Conservation (phyloP, 2,329 filamentous ascomycete genomes). For the Aurifilum marmelostoma region DNA sequence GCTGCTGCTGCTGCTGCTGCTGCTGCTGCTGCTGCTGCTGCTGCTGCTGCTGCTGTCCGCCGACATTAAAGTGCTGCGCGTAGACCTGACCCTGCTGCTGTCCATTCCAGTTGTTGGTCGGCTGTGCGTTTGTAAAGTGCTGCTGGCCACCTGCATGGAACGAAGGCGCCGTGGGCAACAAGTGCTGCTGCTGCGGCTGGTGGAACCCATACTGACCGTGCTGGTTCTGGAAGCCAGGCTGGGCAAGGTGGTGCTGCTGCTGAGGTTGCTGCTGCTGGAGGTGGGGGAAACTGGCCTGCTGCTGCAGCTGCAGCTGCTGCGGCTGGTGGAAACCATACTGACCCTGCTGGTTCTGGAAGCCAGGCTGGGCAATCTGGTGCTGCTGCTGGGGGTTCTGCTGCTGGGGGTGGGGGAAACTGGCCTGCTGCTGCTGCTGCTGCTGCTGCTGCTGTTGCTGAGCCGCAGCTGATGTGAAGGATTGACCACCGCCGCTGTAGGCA, state of each 20-base stretch:
- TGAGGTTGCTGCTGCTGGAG: no score
- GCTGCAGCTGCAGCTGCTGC: background rate
- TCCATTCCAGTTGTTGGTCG: background rate
- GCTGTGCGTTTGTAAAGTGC: background rate
- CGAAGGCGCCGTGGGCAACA: background rate
- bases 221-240: no score
- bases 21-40: background rate
- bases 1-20: no score
- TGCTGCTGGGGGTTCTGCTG: no score
- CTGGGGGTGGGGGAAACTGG: no score
- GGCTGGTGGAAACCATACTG: no score
- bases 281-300: no score
- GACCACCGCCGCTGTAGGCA: background rate
- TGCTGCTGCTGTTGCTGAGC: background rate
- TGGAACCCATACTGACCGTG: no score
- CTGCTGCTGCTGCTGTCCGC: background rate
- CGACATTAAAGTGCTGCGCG: background rate
- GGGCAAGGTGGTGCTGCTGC: no score
- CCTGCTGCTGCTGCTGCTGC: background rate
- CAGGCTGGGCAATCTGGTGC: no score
- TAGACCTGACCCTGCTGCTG: background rate
- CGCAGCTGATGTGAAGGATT: background rate
- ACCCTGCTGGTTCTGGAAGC: no score
- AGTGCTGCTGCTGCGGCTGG: background rate
- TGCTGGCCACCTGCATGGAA: conserved; percentile 6